These are phyloP conservation scores for Stemphylium beticola DNA, from an alignment of 2,329 filamentous ascomycete species.

Conservation along the genomic window DNA sequence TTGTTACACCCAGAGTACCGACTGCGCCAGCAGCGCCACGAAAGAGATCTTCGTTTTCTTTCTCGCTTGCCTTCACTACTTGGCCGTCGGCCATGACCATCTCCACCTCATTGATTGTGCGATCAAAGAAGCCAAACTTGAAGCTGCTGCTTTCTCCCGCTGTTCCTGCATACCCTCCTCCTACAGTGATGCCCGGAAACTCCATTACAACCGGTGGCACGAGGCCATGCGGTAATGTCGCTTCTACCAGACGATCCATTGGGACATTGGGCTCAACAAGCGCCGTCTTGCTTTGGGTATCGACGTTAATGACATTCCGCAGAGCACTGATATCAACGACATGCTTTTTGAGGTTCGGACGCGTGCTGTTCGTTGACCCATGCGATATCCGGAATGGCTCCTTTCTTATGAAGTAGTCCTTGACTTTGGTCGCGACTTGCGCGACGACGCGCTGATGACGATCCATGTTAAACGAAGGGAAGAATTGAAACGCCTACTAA, in stretches of 20 bases:
- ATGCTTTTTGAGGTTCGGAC: conserved; percentile 53
- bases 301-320: conserved; percentile 66
- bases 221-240: conserved; percentile 62
- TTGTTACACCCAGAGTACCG: conserved; percentile 71
- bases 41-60: conserved; percentile 65
- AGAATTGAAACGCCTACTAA: conserved; percentile 13
- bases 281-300: conserved; percentile 60
- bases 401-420: conserved; percentile 57
- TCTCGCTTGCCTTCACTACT: conserved; percentile 61
- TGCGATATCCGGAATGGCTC: conserved; percentile 77
- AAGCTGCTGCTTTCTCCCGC: conserved; percentile 74
- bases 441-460: conserved; percentile 54
- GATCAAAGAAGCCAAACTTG: conserved; percentile 70
- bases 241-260: conserved; percentile 68
- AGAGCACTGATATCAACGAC: conserved; percentile 72
- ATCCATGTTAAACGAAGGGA: conserved; percentile 37
- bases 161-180: conserved; percentile 71
- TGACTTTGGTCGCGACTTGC: conserved; percentile 55
- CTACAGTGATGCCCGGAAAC: conserved; percentile 74
- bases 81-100: conserved; percentile 69
- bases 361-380: conserved; percentile 78
- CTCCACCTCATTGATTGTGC: conserved; percentile 66
- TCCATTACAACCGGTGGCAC: conserved; percentile 73
- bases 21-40: conserved; percentile 69
- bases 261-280: conserved; percentile 74